Conservation (phyloP, 2,329 filamentous ascomycete genomes). For the Trematosphaeria pertusa region DNA sequence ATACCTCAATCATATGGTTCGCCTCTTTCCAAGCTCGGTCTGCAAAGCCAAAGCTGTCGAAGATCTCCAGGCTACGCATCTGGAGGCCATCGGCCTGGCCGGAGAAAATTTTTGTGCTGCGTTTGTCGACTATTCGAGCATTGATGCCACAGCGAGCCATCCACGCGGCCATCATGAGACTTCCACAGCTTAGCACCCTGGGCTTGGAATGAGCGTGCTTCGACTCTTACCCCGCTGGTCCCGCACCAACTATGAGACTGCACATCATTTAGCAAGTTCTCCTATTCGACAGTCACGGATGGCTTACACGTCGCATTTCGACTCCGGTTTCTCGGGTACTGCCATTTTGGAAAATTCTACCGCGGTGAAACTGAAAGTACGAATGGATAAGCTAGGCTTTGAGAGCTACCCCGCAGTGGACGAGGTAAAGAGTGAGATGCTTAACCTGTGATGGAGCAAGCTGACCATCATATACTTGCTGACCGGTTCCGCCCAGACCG, state of each 20-base stretch:
- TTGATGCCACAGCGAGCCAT: constrained; percentile 50
- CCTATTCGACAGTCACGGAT: not conserved
- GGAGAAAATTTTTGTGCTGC: constrained; percentile 49
- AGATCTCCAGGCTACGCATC: constrained; percentile 52
- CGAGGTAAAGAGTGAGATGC: too few species aligned
- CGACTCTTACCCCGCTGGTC: constrained; percentile 42
- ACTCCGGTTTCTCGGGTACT: constrained; percentile 26
- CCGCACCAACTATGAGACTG: constrained; percentile 49
- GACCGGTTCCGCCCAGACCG: too few species aligned
- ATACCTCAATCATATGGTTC: constrained; percentile 72
- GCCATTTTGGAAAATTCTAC: constrained; percentile 24
- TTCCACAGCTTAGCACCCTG: constrained; percentile 7
- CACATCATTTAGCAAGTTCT: constrained; percentile 2
- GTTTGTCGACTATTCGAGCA: constrained; percentile 51
- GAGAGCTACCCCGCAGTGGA: too few species aligned
- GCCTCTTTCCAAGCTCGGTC: constrained; percentile 70
- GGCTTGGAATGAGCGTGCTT: too few species aligned
- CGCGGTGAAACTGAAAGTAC: not conserved
- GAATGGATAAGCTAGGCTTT: too few species aligned
- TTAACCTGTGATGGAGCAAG: too few species aligned
- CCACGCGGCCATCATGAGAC: constrained; percentile 51
- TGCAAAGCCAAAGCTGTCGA: constrained; percentile 70
- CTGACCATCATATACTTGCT: too few species aligned
- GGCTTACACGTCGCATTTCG: constrained; percentile 46
- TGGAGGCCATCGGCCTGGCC: constrained; percentile 54